Evolutionary conservation across 768 basidiomycete species (phyloP).

Genomic region (Agaricus subrufescens): DNA sequence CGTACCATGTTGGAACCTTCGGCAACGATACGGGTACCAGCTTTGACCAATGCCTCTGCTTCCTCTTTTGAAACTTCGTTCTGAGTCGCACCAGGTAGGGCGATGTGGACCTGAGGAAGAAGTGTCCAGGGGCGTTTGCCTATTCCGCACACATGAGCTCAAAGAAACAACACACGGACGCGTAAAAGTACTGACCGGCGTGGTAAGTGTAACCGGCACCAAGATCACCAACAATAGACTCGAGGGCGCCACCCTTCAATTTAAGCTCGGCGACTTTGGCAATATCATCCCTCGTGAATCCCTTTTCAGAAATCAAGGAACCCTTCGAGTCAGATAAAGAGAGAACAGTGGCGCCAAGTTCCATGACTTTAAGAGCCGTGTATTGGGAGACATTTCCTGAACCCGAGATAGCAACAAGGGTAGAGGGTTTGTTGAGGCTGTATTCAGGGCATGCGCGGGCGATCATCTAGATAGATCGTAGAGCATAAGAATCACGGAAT

Average conservation of each 20-base stretch:
- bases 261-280: conserved; percentile 48
- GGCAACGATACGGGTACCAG: conserved; percentile 66
- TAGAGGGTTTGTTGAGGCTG: conserved; percentile 39
- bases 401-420: conserved; percentile 55
- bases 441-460: conserved; percentile 53
- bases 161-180: not conserved
- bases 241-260: conserved; percentile 45
- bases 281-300: conserved; percentile 56
- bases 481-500: not conserved
- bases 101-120: conserved; percentile 57
- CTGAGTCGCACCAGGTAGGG: conserved; percentile 68
- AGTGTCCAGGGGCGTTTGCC: conserved; percentile 68
- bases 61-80: conserved; percentile 68
- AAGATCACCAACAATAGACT: conserved; percentile 26
- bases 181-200: conserved; percentile 25
- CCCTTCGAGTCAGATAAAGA: conserved; percentile 77
- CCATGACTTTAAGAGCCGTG: conserved; percentile 74
- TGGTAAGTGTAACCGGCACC: conserved; percentile 42
- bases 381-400: conserved; percentile 75
- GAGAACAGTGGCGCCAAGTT: conserved; percentile 67
- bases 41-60: conserved; percentile 63
- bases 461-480: conserved; percentile 39
- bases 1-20: conserved; percentile 71
- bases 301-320: conserved; percentile 51
- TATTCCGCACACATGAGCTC: conserved; percentile 7